Base-by-base conservation (phyloP, 2,329 filamentous ascomycete genomes). In the Tolypocladium tundrense region DNA sequence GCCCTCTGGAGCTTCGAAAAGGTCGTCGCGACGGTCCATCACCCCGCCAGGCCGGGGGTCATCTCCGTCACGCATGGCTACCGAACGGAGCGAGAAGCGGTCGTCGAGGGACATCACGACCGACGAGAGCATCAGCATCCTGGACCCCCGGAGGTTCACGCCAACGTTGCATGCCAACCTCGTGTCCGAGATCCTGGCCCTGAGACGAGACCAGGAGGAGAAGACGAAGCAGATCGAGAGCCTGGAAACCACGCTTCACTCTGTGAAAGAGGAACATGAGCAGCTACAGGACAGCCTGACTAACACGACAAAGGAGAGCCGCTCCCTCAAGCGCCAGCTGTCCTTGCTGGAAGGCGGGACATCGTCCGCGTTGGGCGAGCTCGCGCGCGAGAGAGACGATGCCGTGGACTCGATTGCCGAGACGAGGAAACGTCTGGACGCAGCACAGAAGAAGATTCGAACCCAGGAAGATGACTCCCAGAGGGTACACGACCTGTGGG, bases 151-250 rank as follows among this genome's bases (percentile, higher is more conserved):
- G 57, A 84, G 94, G 42, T 97, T 99, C 68, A 99, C 94, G 0
- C 94, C 94, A 1, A 97, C 92, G 0, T 76, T 99, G 13, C 94
- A 97, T 71, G 94, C 94, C 10, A 97, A 90, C 54, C 77, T 99
- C 8, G 93, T 99, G 1, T 93, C 93, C 0, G 94, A 99, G 71
- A 99, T 99, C 61, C 77, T 99, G 43, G 85, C 86, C 2, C 75
- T 99, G 54, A 85, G 92, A 27, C 82, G 94, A 59, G 94, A 99
- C 63, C 84, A 97, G 61, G 94, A 99, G 68, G 90, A 89, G 48
- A 97, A 96, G 73, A 83, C 87, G 51, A 90, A 85, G 65, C 82
- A 91, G 56, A 96, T 99, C 57, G 92, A 97, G 69, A 85, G 83
- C 56, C 78, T 99, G 19, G 94, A 99, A 73, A 77, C 80, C 1